Evolutionary conservation across 2,329 filamentous ascomycete genomes (phyloP), one percentile per base, ranked within the genome.

Genomic region (Fusarium camptoceras): DNA sequence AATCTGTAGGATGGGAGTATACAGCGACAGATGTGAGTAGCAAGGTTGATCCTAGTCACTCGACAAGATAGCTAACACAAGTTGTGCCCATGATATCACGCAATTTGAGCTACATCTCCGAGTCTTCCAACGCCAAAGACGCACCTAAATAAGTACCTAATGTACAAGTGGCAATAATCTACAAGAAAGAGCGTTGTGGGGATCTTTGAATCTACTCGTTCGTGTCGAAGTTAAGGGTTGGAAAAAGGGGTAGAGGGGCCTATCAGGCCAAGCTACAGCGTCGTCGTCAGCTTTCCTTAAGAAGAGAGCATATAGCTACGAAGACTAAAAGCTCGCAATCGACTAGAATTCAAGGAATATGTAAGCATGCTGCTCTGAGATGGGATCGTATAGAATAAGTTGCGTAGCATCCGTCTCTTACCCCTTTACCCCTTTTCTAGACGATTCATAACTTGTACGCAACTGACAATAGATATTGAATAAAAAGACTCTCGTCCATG

Each of bases 101-200:
- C 22, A 12, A 20, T 15, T 20, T 9, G 22, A 25, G 6, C 11
- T 20, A 20, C 22, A 7, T 8, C 24, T 12, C 3, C 4, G 5
- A 39, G 12, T 24, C 14, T 14, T 3, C n/a, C 10, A 25, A 24
- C 6, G 16, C 15, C 9, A 4, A 3, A 14, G 2, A 51, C 7
- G 12, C 2, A 27, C 20, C 6, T 12, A 10, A 51, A 4, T 16
- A 6, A 18, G 2, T 3, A 6, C 10, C 6, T 11, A 11, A 8
- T 11, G 27, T 9, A 14, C 1, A 5, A 7, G 18, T 12, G 5
- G 2, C 2, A n/a, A 37, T n/a, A 6, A 5, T 37, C 4, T 5
- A 25, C 4, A n/a, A 12, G 8, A 7, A 9, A 20, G 11, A 9
- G 3, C 2, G 9, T 14, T 5, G 2, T 18, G 10, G 24, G 22